These are phyloP conservation scores for Phalaenopsis aphrodite DNA, from an alignment of 106 monocot genomes.

Conservation along the genomic window DNA sequence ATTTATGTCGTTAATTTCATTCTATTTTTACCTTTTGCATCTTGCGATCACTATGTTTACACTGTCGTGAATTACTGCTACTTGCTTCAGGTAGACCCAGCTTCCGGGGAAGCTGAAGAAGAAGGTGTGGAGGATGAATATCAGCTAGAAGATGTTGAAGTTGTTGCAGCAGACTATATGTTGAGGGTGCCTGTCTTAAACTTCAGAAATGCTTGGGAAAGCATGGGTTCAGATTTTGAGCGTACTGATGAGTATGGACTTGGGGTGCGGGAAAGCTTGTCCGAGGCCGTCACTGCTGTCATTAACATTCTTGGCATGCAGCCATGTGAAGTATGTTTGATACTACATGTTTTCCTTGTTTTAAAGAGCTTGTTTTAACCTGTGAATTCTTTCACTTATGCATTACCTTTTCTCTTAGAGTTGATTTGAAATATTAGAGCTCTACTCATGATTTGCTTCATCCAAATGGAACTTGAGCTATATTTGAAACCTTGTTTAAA, in stretches of 20 bases:
- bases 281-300: constrained; percentile 85
- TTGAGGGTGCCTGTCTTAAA: constrained; percentile 66
- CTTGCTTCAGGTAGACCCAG: constrained; percentile 69
- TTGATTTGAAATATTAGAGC: too few species aligned
- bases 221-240: constrained; percentile 66
- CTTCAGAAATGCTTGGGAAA: constrained; percentile 97
- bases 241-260: constrained; percentile 90
- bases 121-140: constrained; percentile 99
- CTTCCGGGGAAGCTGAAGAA: constrained; percentile 83
- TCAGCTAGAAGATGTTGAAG: constrained; percentile 91
- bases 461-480: too few species aligned
- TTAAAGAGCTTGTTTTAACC: not conserved
- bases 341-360: too few species aligned
- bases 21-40: not conserved
- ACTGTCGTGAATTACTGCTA: not conserved
- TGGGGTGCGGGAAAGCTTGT: constrained; percentile 75
- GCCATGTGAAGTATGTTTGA: constrained; percentile 77
- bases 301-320: constrained; percentile 90
- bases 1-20: not conserved
- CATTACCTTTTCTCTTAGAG: not conserved
- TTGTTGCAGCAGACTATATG: constrained; percentile 82
- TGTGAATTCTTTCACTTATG: not conserved
- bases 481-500: too few species aligned
- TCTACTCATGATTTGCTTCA: too few species aligned
- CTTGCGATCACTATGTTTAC: too few species aligned